These are phyloP conservation scores for Mycena amicta DNA, from an alignment of 768 basidiomycete species.

Conservation along the genomic window DNA sequence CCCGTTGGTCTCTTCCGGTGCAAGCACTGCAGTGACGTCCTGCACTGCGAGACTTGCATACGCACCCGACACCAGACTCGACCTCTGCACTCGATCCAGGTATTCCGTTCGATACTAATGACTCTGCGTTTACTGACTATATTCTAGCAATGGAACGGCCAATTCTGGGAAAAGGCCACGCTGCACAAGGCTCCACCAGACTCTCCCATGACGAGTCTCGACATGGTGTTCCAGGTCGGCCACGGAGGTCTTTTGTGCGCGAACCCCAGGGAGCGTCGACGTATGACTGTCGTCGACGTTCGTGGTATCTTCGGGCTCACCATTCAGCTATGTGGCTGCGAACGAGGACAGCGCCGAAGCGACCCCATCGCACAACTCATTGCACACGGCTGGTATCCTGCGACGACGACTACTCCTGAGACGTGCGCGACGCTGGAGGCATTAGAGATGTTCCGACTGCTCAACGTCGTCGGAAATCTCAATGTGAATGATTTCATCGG, in stretches of 20 bases:
- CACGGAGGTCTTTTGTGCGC: constrained; percentile 3
- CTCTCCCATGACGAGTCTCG: too few species aligned
- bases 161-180: too few species aligned
- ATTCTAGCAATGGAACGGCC: too few species aligned
- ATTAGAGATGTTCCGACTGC: constrained; percentile 11
- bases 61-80: background rate
- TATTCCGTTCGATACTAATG: too few species aligned
- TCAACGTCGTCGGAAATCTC: too few species aligned
- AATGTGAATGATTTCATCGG: background rate
- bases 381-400: constrained; percentile 1
- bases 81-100: background rate
- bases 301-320: background rate
- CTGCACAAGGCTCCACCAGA: too few species aligned
- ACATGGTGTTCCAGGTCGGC: constrained; percentile 5
- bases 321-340: background rate
- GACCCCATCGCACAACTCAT: constrained; percentile 1
- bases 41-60: background rate
- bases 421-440: background rate
- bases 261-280: background rate
- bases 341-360: background rate
- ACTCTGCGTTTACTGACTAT: too few species aligned
- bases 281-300: constrained; percentile 4
- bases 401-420: too few species aligned
- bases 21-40: background rate
- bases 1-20: background rate